phyloP scores from a whole-genome alignment of 495 filamentous ascomycete species.

The Xeromyces bisporus region DNA sequence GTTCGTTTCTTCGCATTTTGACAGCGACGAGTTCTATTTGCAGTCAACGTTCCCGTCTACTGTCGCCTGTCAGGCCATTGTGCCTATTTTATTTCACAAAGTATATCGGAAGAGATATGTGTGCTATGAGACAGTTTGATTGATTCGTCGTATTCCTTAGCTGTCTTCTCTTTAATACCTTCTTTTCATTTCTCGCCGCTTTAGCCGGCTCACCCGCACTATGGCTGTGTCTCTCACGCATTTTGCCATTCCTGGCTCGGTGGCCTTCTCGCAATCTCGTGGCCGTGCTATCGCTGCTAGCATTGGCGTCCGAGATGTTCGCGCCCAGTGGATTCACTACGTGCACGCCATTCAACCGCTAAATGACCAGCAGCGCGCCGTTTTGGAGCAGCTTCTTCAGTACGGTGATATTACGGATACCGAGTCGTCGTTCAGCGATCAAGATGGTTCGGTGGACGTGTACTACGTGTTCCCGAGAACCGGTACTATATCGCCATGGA shows the following conservation, averaged over 20 bases:
- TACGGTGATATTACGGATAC: slow-evolving; percentile 42
- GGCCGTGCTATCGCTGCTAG: slow-evolving; percentile 31
- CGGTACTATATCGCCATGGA: slow-evolving; percentile 90
- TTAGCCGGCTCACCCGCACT: no score
- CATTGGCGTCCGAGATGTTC: slow-evolving; percentile 37
- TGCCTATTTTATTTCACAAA: no score
- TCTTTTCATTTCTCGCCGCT: no score
- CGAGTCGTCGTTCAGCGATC: slow-evolving; percentile 24
- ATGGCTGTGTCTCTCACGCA: no score
- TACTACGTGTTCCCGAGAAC: slow-evolving; percentile 62
- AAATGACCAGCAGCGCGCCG: slow-evolving; percentile 23
- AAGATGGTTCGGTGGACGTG: slow-evolving; percentile 28
- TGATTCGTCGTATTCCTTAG: no score
- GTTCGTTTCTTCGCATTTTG: no score
- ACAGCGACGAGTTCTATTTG: no score
- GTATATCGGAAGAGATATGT: no score
- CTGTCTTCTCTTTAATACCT: no score
- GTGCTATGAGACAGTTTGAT: no score
- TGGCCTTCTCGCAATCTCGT: slow-evolving; percentile 38
- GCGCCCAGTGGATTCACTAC: slow-evolving; percentile 50
- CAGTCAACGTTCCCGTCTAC: no score
- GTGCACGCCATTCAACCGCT: slow-evolving; percentile 30
- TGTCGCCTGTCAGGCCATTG: no score
- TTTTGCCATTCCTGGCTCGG: slow-evolving; percentile 34
- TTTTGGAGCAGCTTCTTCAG: slow-evolving; percentile 41